Evolutionary conservation across 192 early-diverging fungal genomes (phyloP), one percentile per base, ranked within the genome.

Genomic region (Anaeromyces robustus): DNA sequence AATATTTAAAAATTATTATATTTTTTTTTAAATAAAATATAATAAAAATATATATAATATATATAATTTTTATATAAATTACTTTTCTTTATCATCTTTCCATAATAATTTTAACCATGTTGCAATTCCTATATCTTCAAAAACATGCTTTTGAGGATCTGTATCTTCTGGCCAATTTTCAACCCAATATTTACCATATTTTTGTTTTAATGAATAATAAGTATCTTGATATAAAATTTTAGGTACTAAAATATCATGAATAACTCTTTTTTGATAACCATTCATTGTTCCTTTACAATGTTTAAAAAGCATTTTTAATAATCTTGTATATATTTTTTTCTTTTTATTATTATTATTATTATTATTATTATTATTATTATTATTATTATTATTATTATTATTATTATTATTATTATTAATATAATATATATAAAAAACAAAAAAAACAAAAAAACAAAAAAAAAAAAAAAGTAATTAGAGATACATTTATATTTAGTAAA

Each of bases 61-160:
- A 79, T 81, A 37, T 30, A 17, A 81, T 77, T 16, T 30, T 29
- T 30, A 19, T 17, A 17, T 30, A 4, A 5, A 28, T 79, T 68
- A 68, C 79, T 31, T 30, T 31, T n/a, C 78, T 79, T 80, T 79
- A n/a, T 43, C 30, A 26, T 43, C 80, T 11, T 92, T 80, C 93
- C 94, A 96, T 78, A 96, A 84, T 32, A 89, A 90, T 19, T 94
- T 89, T 43, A 96, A 82, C 89, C 90, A 96, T 77, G 90, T 92
- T 29, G 94, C 94, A 81, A 96, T 95, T 4, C 91, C 92, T 83
- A 96, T 91, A 80, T 96, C 95, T 85, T 96, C 95, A 84, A 89
- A 94, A 13, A 96, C 93, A 87, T 92, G 93, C 80, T 96, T 96
- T 59, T 83, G 84, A 4, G 94, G 91, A 82, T 96, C 94, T 1